Percentiles rank a stretch among this genome's conserved stretches.
Evolutionary conservation across 805 yeast genomes (phyloP).

Genomic region (Sugiyamaella smithiae): DNA sequence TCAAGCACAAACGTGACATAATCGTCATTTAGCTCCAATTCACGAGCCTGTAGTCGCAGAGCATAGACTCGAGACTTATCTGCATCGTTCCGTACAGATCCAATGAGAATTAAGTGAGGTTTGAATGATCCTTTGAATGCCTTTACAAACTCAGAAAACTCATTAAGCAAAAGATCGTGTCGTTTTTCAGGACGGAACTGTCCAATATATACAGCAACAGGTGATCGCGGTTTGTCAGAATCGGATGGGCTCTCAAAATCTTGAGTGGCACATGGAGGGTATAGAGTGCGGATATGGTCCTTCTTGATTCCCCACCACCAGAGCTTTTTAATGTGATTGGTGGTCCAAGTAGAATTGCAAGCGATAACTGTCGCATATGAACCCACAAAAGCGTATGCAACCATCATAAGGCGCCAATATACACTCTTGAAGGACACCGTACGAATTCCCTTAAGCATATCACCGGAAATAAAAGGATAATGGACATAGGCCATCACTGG

Average conservation of each 20-base stretch:
- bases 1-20: constrained; percentile 62
- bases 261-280: constrained; percentile 89
- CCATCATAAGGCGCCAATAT: constrained; percentile 73
- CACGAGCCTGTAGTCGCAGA: constrained; percentile 46
- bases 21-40: constrained; percentile 42
- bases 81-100: constrained; percentile 70
- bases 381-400: constrained; percentile 64
- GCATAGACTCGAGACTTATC: constrained; percentile 60
- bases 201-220: constrained; percentile 61
- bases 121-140: constrained; percentile 23
- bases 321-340: constrained; percentile 60
- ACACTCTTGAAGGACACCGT: constrained; percentile 40
- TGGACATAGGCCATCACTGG: constrained; percentile 92
- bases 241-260: constrained; percentile 36
- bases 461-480: constrained; percentile 85
- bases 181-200: constrained; percentile 96
- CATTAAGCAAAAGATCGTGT: constrained; percentile 64
- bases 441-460: constrained; percentile 58
- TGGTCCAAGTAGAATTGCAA: constrained; percentile 92
- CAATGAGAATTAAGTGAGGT: constrained; percentile 71
- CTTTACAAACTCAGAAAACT: constrained; percentile 56
- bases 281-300: constrained; percentile 49
- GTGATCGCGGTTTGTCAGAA: constrained; percentile 24
- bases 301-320: constrained; percentile 52
- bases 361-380: constrained; percentile 60